Base-by-base conservation (phyloP, 2,329 filamentous ascomycete genomes). In the Penicillium capsulatum region DNA sequence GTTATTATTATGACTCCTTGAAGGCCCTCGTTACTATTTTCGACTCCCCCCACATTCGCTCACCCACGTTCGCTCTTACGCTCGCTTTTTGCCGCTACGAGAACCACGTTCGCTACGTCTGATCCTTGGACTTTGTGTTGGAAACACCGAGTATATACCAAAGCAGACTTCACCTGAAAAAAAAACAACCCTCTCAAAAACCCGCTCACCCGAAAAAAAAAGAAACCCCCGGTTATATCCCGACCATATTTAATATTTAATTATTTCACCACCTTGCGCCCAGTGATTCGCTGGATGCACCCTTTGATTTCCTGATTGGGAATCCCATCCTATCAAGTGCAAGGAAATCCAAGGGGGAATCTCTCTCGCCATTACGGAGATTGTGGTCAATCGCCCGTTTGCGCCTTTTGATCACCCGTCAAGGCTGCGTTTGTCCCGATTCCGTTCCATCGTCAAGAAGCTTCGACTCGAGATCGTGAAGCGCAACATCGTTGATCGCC, bases 81-180 rank as follows among this genome's bases (percentile, higher is more conserved):
- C 57, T 64, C 60, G 60, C 60, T 63, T 60, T 47, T 50, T 54
- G 51, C 60, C 57, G 53, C 54, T 54, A 58, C 57, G 54, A 59
- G 55, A 59, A 59, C 51, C 53, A 65, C 63, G 55, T 59, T 66
- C 63, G 63, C 63, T 66, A 65, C 61, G 55, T 53, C 55, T 53
- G 33, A 32, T 36, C 11, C 15, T 33, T 40, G 19, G 11, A 6
- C 6, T 28, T 14, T 28, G 9, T 28, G 26, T 36, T 24, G 22
- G 28, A 19, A 11, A 29, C 19, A 22, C 9, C 19, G 9, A 22
- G 19, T 22, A 22, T 5, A 22, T 9, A 29, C 6, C 17, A 29
- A 42, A 29, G 37, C 36, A 38, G 33, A 13, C n/a, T n/a, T n/a
- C n/a, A n/a, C n/a, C n/a, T n/a, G 32, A 45, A 29, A 45, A 38